Base-by-base conservation (phyloP, 1,284 basidiomycete species). In the Tremellales sp. region DNA sequence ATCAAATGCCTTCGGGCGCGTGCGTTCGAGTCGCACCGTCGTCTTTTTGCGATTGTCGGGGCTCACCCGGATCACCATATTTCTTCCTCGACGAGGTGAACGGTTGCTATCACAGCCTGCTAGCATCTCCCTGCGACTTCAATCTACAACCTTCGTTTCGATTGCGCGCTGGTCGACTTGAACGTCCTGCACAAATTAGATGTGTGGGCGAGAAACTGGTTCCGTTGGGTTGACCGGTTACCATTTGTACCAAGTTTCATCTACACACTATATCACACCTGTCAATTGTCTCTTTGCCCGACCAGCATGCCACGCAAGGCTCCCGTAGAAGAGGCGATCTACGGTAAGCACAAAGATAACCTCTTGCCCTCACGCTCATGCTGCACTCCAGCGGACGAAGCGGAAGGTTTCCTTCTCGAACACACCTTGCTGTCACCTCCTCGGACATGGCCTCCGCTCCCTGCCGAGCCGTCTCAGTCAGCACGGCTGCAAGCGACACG, bases 341-440 rank as follows among this genome's bases (percentile, higher is more conserved):
- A 62, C 40, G 29, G 57, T 59, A 35, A 45, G 59, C 27, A 8
- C 18, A 34, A 14, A 28, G n/a, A 28, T 16, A 18, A 40, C 37
- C 8, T 3, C 28, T 7, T 9, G 27, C 2, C 19, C 36, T 26
- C 10, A 34, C 34, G n/a, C 14, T 6, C 28, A 39, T 33, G 24
- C n/a, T 43, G 5, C 24, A 26, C 21, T 5, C 16, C 38, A 66
- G 63, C 62, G 40, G 63, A 66, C 45, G 63, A 66, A 40, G 63
- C 63, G 29, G 63, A 66, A 46, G 63, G 60, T 1, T 63, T 66
- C 54, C 47, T 66, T 34, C 57, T 66, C 21, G 55, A 60, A 35
- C 63, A 66, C 38, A 58, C 63, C n/a, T 46, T 62, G 12, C 47
- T 58, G 35, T 61, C 61, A 1, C 63, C 61, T 14, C 56, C 61